phyloP scores from a whole-genome alignment of 2,329 filamentous ascomycete species.

The Rhytidhysteron rufulum region DNA sequence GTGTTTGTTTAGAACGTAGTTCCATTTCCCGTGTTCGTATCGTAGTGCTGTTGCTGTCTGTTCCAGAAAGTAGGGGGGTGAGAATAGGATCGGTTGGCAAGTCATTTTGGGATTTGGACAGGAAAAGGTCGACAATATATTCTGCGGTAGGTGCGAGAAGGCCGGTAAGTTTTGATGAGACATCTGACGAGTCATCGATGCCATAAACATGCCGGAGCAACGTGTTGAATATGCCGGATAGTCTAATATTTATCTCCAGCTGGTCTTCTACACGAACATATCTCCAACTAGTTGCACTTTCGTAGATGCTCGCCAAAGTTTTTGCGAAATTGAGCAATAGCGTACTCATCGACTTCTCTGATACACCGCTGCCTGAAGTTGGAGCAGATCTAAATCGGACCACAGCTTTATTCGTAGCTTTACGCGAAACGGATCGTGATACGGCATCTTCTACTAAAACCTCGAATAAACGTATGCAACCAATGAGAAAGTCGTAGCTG shows the following conservation, averaged over 20 bases:
- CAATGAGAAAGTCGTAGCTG: conserved; percentile 72
- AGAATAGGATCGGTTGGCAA: conserved; percentile 75
- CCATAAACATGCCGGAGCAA: conserved; percentile 71
- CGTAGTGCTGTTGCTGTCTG: conserved; percentile 34
- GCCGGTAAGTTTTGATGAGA: conserved; percentile 52
- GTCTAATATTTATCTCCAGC: conserved; percentile 62
- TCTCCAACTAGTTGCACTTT: conserved; percentile 82
- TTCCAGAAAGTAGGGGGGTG: conserved; percentile 60
- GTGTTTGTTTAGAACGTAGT: conserved; percentile 58
- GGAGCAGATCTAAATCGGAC: conserved; percentile 45
- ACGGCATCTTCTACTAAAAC: conserved; percentile 73
- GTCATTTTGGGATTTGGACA: conserved; percentile 65
- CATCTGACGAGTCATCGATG: conserved; percentile 58
- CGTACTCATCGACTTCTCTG: conserved; percentile 71
- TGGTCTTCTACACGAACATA: conserved; percentile 68
- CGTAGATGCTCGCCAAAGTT: conserved; percentile 76
- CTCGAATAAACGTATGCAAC: conserved; percentile 70
- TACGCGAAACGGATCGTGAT: conserved; percentile 64
- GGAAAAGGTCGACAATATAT: conserved; percentile 73
- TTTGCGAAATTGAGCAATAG: conserved; percentile 71
- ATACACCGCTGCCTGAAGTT: conserved; percentile 64
- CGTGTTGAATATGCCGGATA: conserved; percentile 67
- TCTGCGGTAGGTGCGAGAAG: conserved; percentile 69
- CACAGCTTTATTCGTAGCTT: conserved; percentile 51
- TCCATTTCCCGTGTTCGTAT: conserved; percentile 37